Evolutionary conservation across 2,329 filamentous ascomycete species (phyloP), one percentile per base, ranked within the genome.

Genomic region (Paracamarosporium sp.): DNA sequence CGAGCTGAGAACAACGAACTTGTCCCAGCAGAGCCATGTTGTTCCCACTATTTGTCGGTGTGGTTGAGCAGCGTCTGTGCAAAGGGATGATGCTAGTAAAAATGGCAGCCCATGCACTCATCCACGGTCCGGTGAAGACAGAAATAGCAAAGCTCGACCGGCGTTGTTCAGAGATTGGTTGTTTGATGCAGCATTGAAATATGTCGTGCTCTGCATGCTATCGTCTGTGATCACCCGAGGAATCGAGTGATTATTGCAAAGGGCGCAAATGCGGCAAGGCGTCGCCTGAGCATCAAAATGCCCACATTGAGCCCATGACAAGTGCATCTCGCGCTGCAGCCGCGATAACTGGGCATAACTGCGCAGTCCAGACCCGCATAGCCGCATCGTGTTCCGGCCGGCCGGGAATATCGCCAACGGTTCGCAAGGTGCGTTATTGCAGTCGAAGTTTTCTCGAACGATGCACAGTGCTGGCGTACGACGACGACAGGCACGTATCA

Each of bases 311-410:
- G 28, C 30, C 22, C 11, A 20, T 13, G 30, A 36, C 4, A 13
- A 28, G 40, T 22, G 35, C 25, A 28, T 28, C 6, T 46, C 25
- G 47, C 35, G 47, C 47, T 50, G 47, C 33, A 50, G 33, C 47
- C 47, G 47, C 33, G 33, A 25, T n/a, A 11, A 43, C 25, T 52
- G 50, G 31, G 30, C 15, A 30, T 31, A 31, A 20, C 53, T 50
- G 53, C 46, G 45, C 53, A 52, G 48, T 50, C 30, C 50, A 41
- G 50, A 27, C 50, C 27, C 8, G 30, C 31, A 36, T 31, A 24
- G 52, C 15, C n/a, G 48, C 48, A 31, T 41, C 20, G 47, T 30
- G 22, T 50, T 17, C 33, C 47, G 12, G 36, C 8, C 25, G 8
- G 35, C 12, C 35, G 33, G 47, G 20, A 4, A 27, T 41, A 41